A percentile compares a stretch with the other conserved stretches of the same genome.
phyloP scores from a whole-genome alignment of 768 basidiomycete species.

The Ramaria rubella region DNA sequence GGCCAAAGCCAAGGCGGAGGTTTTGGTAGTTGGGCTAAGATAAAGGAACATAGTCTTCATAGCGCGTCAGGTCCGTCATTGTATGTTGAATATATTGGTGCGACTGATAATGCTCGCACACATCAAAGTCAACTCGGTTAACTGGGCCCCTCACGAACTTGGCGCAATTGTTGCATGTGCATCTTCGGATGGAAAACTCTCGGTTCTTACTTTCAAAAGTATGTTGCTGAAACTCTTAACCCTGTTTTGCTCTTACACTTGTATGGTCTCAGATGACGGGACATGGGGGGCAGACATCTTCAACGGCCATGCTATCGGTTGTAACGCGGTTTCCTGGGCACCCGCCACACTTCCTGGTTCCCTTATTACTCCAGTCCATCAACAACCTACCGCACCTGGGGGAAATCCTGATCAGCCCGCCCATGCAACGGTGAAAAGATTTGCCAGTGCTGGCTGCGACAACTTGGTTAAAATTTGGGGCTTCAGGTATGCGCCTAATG shows the following conservation, averaged over 20 bases:
- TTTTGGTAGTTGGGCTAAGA: constrained; percentile 76
- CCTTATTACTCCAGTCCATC: constrained; percentile 64
- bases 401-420: constrained; percentile 26
- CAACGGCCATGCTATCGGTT: constrained; percentile 92
- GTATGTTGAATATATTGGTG: neutral
- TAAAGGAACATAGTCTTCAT: constrained; percentile 93
- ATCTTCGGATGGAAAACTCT: constrained; percentile 94
- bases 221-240: constrained; percentile 21
- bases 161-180: constrained; percentile 96
- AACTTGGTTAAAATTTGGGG: constrained; percentile 48
- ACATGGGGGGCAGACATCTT: constrained; percentile 95
- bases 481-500: constrained; percentile 2
- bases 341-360: constrained; percentile 85
- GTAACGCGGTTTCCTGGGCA: constrained; percentile 97
- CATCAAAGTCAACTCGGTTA: constrained; percentile 83
- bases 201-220: constrained; percentile 97
- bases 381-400: constrained; percentile 37
- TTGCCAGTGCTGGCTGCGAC: constrained; percentile 94
- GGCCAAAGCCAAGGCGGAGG: constrained; percentile 41
- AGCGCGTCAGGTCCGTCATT: constrained; percentile 74
- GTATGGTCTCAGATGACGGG: constrained; percentile 67
- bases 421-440: constrained; percentile 70
- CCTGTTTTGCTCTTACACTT: neutral
- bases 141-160: constrained; percentile 98
- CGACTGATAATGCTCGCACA: neutral